A percentile compares a stretch with the other conserved stretches of the same genome.
phyloP scores from a whole-genome alignment of 78 protist genomes.

The Dictyostelium purpureum region DNA sequence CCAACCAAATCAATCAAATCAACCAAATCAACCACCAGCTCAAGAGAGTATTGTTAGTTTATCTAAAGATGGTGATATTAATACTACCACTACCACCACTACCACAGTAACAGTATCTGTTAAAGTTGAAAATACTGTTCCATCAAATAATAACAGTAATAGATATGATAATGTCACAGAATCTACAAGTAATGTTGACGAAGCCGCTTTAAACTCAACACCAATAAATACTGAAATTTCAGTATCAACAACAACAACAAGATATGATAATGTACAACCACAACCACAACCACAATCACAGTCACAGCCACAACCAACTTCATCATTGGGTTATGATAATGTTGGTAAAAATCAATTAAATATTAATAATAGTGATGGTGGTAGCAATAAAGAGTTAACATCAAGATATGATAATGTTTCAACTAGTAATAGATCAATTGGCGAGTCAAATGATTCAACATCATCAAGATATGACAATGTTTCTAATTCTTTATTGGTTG shows the following conservation, averaged over 20 bases:
- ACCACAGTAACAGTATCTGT: not conserved
- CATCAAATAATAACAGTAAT: not conserved
- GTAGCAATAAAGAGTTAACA: not conserved
- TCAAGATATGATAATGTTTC: not conserved
- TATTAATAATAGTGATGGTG: not conserved
- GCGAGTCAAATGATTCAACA: not conserved
- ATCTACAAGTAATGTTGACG: too few species aligned
- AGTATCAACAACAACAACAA: not conserved
- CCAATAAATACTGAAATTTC: too few species aligned
- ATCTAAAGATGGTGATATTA: not conserved
- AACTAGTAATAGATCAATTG: not conserved
- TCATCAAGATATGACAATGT: not conserved
- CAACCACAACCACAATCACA: not conserved
- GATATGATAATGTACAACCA: conserved; percentile 1
- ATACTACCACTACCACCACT: not conserved
- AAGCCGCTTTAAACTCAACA: too few species aligned
- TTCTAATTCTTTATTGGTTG: too few species aligned
- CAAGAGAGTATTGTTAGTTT: not conserved
- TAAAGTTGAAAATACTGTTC: not conserved
- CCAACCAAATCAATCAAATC: not conserved
- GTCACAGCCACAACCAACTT: not conserved
- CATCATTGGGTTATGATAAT: not conserved
- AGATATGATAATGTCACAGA: not conserved
- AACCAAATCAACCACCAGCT: not conserved
- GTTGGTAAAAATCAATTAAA: not conserved